phyloP scores from a whole-genome alignment of 176 grass and related monocot species.

The Cocos nucifera region DNA sequence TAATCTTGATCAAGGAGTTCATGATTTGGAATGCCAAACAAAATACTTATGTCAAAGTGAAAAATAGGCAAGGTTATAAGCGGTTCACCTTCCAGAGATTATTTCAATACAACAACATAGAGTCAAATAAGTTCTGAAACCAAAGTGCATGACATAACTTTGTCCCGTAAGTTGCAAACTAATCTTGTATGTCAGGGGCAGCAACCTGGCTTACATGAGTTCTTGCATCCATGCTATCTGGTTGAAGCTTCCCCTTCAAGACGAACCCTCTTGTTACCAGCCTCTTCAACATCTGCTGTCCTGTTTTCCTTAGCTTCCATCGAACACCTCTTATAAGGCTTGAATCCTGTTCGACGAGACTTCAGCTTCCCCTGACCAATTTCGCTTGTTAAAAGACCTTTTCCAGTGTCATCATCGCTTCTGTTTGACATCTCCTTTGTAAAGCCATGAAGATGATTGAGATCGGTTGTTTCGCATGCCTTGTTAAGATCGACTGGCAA shows the following conservation, averaged over 20 bases:
- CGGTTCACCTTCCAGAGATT: slow-evolving; percentile 17
- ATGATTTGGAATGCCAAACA: not conserved
- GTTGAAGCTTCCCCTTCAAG: slow-evolving; percentile 58
- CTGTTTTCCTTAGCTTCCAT: slow-evolving; percentile 72
- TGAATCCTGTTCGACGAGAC: slow-evolving; percentile 69
- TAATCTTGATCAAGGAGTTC: not conserved
- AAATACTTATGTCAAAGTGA: not conserved
- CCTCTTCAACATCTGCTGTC: slow-evolving; percentile 36
- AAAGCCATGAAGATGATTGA: not conserved
- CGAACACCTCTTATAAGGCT: slow-evolving; percentile 90
- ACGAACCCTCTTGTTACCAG: slow-evolving; percentile 69
- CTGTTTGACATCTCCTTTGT: slow-evolving; percentile 1
- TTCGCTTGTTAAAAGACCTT: slow-evolving; percentile 28
- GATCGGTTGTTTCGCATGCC: slow-evolving; percentile 5
- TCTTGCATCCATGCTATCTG: slow-evolving; percentile 2
- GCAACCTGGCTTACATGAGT: too few species aligned
- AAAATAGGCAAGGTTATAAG: slow-evolving; percentile 3
- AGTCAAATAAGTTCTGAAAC: too few species aligned
- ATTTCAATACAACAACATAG: too few species aligned
- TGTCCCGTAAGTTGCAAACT: too few species aligned
- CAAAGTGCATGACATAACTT: too few species aligned
- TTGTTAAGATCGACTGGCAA: slow-evolving; percentile 57
- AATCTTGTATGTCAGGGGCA: too few species aligned
- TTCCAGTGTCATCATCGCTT: slow-evolving; percentile 14
- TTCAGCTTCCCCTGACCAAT: slow-evolving; percentile 44